Evolutionary conservation across 2,329 filamentous ascomycete species (phyloP).

Genomic region (Hypoxylon rubiginosum): DNA sequence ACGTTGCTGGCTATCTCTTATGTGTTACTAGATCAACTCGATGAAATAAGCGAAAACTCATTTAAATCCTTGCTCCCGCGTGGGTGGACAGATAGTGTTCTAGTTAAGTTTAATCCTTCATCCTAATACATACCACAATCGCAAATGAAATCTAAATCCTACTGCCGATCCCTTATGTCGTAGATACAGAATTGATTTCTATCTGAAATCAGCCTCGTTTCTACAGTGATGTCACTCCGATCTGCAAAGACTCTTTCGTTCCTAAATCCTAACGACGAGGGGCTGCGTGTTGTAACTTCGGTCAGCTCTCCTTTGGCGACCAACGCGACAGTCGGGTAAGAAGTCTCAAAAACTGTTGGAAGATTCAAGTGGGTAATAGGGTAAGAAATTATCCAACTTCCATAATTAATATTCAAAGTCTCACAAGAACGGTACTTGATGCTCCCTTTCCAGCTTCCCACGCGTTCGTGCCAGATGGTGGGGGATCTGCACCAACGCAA

Average conservation of each 20-base stretch:
- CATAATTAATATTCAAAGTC: neutral
- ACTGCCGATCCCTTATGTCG: neutral
- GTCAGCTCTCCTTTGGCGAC: no score
- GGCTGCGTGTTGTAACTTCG: neutral
- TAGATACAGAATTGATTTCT: neutral
- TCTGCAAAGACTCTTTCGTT: neutral
- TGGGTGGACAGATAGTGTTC: neutral
- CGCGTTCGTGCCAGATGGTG: neutral
- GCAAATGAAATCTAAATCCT: neutral
- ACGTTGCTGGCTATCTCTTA: no score
- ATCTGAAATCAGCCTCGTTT: neutral
- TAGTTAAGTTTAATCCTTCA: conserved; percentile 1
- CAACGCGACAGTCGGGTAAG: no score
- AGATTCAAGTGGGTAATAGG: no score
- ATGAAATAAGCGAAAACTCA: neutral
- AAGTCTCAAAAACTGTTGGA: no score
- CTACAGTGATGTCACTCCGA: conserved; percentile 5
- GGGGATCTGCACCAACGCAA: conserved; percentile 5
- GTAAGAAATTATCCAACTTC: neutral
- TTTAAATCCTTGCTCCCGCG: neutral
- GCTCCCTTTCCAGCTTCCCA: neutral
- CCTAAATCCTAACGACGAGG: no score
- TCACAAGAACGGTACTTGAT: neutral
- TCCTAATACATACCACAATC: neutral
- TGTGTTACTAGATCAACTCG: neutral